These are phyloP conservation scores for Metschnikowia rubicola DNA, from an alignment of 805 yeast species.

Conservation along the genomic window DNA sequence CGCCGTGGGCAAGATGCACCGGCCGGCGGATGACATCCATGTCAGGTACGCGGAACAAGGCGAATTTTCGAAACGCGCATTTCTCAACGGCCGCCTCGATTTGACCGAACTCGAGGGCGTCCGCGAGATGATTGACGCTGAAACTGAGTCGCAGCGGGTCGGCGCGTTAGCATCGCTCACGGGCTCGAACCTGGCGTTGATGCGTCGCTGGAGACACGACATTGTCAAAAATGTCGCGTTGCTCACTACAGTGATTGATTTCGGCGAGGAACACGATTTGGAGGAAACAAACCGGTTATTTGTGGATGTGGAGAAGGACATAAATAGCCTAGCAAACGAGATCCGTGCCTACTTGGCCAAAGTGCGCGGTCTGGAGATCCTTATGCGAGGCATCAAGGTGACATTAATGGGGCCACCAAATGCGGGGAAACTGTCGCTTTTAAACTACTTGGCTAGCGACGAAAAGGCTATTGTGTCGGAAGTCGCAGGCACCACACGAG, in stretches of 20 bases:
- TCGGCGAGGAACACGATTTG: conserved; percentile 89
- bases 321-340: conserved; percentile 42
- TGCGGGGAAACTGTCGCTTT: conserved; percentile 89
- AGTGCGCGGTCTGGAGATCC: conserved; percentile 56
- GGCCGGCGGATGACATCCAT: conserved; percentile 32
- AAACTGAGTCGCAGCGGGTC: conserved; percentile 81
- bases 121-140: conserved; percentile 85
- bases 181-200: conserved; percentile 58
- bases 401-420: conserved; percentile 88
- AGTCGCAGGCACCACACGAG: conserved; percentile 93
- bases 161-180: conserved; percentile 71
- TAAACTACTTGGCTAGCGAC: conserved; percentile 70
- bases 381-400: conserved; percentile 69
- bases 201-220: conserved; percentile 61
- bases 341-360: conserved; percentile 43
- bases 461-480: conserved; percentile 90
- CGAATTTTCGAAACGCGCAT: conserved; percentile 86
- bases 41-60: conserved; percentile 89
- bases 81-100: conserved; percentile 78
- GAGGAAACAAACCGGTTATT: conserved; percentile 59
- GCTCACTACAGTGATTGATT: conserved; percentile 86
- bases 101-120: conserved; percentile 90
- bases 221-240: conserved; percentile 68
- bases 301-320: conserved; percentile 42
- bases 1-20: conserved; percentile 56